Conservation (phyloP, 371 early-diverging fungal species). For the Rhizopus microsporus region DNA sequence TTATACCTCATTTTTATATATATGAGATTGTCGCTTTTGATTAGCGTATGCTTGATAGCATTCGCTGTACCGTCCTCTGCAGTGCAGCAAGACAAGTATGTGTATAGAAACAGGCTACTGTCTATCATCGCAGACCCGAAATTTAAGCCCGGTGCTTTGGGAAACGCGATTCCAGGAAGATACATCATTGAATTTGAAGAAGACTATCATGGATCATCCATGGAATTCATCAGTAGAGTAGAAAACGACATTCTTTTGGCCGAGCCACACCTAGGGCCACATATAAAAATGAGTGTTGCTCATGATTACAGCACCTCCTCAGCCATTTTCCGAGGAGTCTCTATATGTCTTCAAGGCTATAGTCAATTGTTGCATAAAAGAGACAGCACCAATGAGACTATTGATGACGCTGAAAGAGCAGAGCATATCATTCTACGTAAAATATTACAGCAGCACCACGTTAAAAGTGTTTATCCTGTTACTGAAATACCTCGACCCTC, state of each 20-base stretch:
- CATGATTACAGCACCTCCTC: constrained; percentile 30
- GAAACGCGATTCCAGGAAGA: constrained; percentile 33
- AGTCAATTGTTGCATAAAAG: constrained; percentile 3
- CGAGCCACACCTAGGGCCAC: constrained; percentile 17
- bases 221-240: constrained; percentile 27
- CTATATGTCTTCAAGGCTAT: constrained; percentile 21
- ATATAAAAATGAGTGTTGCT: constrained; percentile 25
- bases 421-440: constrained; percentile 14
- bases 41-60: constrained; percentile 1
- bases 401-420: background rate
- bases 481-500: constrained; percentile 35
- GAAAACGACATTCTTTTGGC: constrained; percentile 18
- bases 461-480: constrained; percentile 40
- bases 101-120: background rate
- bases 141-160: constrained; percentile 20
- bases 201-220: constrained; percentile 21
- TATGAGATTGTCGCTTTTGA: constrained; percentile 3
- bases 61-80: background rate
- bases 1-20: background rate
- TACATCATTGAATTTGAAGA: constrained; percentile 43
- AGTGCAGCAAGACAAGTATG: too few relatives aligned
- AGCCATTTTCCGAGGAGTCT: constrained; percentile 39
- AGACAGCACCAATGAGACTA: background rate
- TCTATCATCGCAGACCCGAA: constrained; percentile 17
- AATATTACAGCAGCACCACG: constrained; percentile 19